A percentile compares a stretch with the other conserved stretches of the same genome.
Evolutionary conservation across 495 filamentous ascomycete genomes (phyloP).

Genomic region (Penicillium pancosmium): DNA sequence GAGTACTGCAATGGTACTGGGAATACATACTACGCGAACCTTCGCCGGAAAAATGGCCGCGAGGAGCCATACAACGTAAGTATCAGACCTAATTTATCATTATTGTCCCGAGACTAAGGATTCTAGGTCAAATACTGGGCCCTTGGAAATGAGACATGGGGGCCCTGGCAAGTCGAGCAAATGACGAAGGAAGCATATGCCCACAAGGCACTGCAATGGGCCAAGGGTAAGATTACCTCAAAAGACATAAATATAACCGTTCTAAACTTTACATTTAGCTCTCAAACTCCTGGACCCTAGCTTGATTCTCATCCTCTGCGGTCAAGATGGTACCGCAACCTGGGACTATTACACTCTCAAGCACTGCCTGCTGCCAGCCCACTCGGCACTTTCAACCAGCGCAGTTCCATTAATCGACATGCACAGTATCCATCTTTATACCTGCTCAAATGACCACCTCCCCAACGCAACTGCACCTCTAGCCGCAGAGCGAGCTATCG

Average conservation of each 20-base stretch:
- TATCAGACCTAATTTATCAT: background rate
- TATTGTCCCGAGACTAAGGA: background rate
- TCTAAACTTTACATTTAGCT: conserved; percentile 35
- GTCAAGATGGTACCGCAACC: conserved; percentile 63
- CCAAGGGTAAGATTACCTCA: conserved; percentile 50
- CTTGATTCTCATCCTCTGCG: conserved; percentile 69
- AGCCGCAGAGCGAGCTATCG: conserved; percentile 72
- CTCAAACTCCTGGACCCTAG: conserved; percentile 73
- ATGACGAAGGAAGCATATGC: conserved; percentile 76
- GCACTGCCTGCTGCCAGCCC: conserved; percentile 54
- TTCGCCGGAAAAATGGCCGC: conserved; percentile 70
- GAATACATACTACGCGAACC: conserved; percentile 78
- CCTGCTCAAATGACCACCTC: conserved; percentile 54
- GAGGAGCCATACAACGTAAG: conserved; percentile 72
- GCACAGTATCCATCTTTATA: conserved; percentile 74
- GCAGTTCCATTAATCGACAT: conserved; percentile 67
- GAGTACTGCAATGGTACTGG: conserved; percentile 77
- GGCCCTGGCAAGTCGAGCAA: conserved; percentile 80
- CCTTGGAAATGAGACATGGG: conserved; percentile 75
- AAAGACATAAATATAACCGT: background rate
- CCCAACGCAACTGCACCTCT: conserved; percentile 68
- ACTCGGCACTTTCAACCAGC: conserved; percentile 44
- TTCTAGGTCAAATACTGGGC: conserved; percentile 64
- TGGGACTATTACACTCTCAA: conserved; percentile 77
- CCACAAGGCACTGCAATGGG: conserved; percentile 77